Percentiles rank a stretch among this genome's conserved stretches.
These are phyloP conservation scores for Mycena galopus DNA, from an alignment of 768 basidiomycete species.

Conservation along the genomic window DNA sequence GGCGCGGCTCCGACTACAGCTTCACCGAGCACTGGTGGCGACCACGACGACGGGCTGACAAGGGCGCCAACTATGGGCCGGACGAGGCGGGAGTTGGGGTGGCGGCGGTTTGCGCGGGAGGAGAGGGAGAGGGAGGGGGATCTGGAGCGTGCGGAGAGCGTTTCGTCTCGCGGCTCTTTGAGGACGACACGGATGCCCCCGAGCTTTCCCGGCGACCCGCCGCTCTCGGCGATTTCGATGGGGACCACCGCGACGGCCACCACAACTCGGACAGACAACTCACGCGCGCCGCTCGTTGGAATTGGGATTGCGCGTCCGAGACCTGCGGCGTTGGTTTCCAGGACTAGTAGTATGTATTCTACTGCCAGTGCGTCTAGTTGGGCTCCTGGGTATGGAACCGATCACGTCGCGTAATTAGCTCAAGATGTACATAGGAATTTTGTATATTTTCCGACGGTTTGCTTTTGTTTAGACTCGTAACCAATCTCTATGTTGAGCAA, in stretches of 20 bases:
- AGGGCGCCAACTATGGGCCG: slow-evolving; percentile 25
- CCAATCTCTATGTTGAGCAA: no score
- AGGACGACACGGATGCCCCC: neutral
- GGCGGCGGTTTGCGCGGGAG: slow-evolving; percentile 25
- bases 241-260: neutral
- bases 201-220: neutral
- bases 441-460: no score
- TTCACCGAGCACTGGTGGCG: neutral
- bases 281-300: slow-evolving; percentile 28
- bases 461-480: no score
- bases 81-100: slow-evolving; percentile 26
- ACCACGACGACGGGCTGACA: slow-evolving; percentile 29
- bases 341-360: slow-evolving; percentile 27
- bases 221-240: slow-evolving; percentile 4
- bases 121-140: neutral
- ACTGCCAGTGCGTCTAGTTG: no score
- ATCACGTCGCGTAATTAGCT: no score
- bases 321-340: slow-evolving; percentile 20
- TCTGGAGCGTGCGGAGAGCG: neutral
- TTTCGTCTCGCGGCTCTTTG: neutral
- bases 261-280: slow-evolving; percentile 9
- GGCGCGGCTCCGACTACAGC: neutral
- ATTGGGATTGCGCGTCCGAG: slow-evolving; percentile 5
- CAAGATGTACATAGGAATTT: no score
- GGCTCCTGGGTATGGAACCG: no score